Percentiles rank a stretch among this genome's conserved stretches.
Evolutionary conservation across 139 green algal genomes (phyloP).

Genomic region (Coccomyxa sp.): DNA sequence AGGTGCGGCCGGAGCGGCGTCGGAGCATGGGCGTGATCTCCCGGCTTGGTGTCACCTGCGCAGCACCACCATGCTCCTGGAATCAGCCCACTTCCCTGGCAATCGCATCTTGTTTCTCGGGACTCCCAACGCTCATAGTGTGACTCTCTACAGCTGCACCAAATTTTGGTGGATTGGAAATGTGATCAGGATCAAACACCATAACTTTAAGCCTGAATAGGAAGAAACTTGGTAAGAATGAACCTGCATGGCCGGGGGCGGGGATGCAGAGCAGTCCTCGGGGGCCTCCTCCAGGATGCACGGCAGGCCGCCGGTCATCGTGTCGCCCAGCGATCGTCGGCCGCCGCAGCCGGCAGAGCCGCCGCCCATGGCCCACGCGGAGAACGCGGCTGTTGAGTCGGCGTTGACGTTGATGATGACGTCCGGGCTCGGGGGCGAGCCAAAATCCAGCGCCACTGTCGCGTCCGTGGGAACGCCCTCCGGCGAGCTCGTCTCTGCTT

Average conservation of each 20-base stretch:
- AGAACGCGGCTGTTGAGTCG: conserved; percentile 37
- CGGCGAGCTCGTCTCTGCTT: conserved; percentile 18
- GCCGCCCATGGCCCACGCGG: conserved; percentile 33
- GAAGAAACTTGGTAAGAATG: neutral
- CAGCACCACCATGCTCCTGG: neutral
- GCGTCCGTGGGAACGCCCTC: conserved; percentile 31
- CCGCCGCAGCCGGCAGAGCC: neutral
- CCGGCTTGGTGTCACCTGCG: neutral
- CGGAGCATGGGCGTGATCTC: neutral
- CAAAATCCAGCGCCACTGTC: conserved; percentile 17
- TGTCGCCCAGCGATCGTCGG: too few species aligned
- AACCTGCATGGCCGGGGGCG: neutral
- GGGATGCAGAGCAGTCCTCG: neutral
- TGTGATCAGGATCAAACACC: too few species aligned
- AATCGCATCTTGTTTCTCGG: neutral
- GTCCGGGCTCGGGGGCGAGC: neutral
- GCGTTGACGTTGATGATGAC: conserved; percentile 29
- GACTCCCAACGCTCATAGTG: neutral
- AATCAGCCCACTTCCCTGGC: neutral
- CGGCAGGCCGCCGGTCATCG: neutral
- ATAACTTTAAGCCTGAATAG: too few species aligned
- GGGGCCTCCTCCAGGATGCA: neutral
- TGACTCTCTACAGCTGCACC: too few species aligned
- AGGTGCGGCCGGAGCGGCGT: neutral
- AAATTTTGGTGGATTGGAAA: too few species aligned